Base-by-base conservation (phyloP, 352 stramenopile genomes). In the Globisporangium mamillatum region DNA sequence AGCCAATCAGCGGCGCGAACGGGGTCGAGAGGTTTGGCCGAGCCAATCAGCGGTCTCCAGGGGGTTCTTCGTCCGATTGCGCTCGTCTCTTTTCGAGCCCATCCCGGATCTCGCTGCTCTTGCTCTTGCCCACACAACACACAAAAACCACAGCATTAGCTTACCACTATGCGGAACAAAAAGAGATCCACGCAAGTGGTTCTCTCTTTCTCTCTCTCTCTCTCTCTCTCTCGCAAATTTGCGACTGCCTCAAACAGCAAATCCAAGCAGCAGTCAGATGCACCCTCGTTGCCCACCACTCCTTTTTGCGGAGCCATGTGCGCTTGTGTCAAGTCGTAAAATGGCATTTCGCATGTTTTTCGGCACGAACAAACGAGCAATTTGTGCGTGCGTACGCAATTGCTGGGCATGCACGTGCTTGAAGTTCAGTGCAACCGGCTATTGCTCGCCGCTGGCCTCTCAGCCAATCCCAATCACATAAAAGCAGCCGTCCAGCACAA, bases 301-400 rank as follows among this genome's bases (percentile, higher is more conserved):
- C 54, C 54, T 60, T 59, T 58, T 58, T 60, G 6, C 32, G 54
- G 25, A 60, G 14, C 54, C 54, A 60, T 60, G 54, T 60, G 6
- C 14, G 12, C 16, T n/a, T 22, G 44, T 52, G 54, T 60, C 54
- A 24, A 60, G 54, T 60, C 25, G 54, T 41, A 18, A 59, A 60
- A 60, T 38, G 54, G 54, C 54, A 41, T 60, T 60, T 60, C 54
- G 25, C 54, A 60, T 55, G 50, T 29, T 60, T 60, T 41, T 22
- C 5, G 25, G 5, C 32, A 38, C 53, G n/a, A 12, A 16, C 14
- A 54, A 50, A 50, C 41, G 41, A 50, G 41, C 41, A n/a, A 20
- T 48, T 48, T 48, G 38, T 48, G 38, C 14, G 36, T 44, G 14
- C 38, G 41, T 50, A 20, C 16, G 41, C 41, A n/a, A 12, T 44